Base-by-base conservation (phyloP, 176 grass and related monocot genomes). In the Dactylis glomerata region DNA sequence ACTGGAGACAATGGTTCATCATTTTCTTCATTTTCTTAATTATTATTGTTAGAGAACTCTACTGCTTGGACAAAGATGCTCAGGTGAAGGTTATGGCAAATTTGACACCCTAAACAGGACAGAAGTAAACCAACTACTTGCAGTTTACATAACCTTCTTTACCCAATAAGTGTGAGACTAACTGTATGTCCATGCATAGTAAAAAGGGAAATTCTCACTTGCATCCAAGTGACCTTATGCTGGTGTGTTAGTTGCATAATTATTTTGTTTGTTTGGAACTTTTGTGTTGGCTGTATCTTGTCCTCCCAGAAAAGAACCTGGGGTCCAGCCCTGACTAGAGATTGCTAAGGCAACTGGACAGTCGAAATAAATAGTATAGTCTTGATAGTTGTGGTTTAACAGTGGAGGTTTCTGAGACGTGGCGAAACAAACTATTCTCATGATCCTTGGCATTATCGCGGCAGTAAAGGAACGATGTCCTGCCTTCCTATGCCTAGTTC, bases 401-500 rank as follows among this genome's bases (percentile, higher is more conserved):
- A 77, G 76, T 19, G 90, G 93, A 41, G 27, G 81, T 41, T 94
- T 97, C 73, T 97, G 95, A 88, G 81, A 94, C 41, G 86, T 89
- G 72, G 87, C 78, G 54, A 85, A 89, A 56, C 92, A 94, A 86
- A 88, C 75, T 23, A 70, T 92, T 87, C 61, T 90, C 12, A 88
- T 80, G 15, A 90, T 92, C 73, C 22, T 97, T 3, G 86, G 87
- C 82, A 89, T 93, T 68, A 58, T 93, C 10, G 68, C 67, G 1
- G 66, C 34, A 75, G 89, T 92, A 76, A 88, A 67, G n/a, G n/a
- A 2, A 33, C 17, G 34, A 79, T 70, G 62, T 11, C 38, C 38
- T 69, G 62, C 58, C 34, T 84, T 44, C 11, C 10, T 4, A 11
- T 67, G 10, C 6, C n/a, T 27, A 44, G 5, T 28, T 50, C 42